phyloP scores from a whole-genome alignment of 2,329 filamentous ascomycete genomes.

The Nemania bipapillata region DNA sequence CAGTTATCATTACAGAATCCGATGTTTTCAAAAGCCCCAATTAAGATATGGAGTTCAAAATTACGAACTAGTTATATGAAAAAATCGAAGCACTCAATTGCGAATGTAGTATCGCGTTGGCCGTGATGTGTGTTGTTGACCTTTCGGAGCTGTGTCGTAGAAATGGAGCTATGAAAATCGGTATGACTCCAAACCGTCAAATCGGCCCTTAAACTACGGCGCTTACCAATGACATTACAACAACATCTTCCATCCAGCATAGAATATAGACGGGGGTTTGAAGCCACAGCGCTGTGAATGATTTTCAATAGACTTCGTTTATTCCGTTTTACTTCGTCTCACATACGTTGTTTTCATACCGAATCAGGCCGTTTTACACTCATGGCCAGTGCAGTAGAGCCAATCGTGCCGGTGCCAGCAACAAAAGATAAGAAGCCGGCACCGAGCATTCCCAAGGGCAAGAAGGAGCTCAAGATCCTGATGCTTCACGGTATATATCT shows the following conservation, averaged over 20 bases:
- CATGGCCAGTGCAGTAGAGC: constrained; percentile 44
- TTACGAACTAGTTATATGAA: neutral
- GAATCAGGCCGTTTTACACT: constrained; percentile 10
- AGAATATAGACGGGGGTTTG: constrained; percentile 6
- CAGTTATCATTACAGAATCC: neutral
- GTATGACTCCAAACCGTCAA: neutral
- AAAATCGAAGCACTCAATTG: neutral
- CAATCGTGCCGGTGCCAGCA: constrained; percentile 23
- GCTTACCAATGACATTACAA: constrained; percentile 26
- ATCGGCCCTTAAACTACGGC: constrained; percentile 1
- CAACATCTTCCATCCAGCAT: constrained; percentile 12
- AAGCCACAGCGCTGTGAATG: constrained; percentile 11
- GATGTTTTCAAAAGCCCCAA: too few relatives aligned
- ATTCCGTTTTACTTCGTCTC: constrained; percentile 2
- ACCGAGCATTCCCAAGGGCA: constrained; percentile 53
- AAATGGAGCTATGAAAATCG: constrained; percentile 18
- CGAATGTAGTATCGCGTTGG: neutral
- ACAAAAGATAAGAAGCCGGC: constrained; percentile 43
- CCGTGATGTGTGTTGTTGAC: neutral
- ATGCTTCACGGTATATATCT: constrained; percentile 76
- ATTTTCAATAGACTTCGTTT: constrained; percentile 13
- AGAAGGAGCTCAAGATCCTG: constrained; percentile 72
- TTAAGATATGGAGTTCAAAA: neutral
- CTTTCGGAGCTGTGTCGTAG: constrained; percentile 5
- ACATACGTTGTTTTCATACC: neutral